Percentiles rank a stretch among this genome's conserved stretches.
Conservation (phyloP, 148 eudicot genomes). For the Amaranthus hypochondriacus region DNA sequence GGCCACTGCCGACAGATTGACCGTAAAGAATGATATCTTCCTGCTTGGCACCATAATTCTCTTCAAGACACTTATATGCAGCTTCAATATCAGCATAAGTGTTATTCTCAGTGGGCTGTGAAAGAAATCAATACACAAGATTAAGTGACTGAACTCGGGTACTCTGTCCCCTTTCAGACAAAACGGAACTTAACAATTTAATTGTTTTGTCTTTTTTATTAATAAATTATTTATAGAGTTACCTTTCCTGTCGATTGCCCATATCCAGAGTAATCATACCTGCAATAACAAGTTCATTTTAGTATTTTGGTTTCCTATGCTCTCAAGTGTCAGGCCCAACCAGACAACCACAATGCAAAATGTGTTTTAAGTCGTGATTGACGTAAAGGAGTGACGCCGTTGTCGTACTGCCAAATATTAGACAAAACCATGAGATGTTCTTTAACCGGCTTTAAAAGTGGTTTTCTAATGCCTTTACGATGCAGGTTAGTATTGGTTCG, state of each 20-base stretch:
- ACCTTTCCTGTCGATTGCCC: conserved; percentile 89
- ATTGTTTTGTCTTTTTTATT: not conserved
- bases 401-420: too few species aligned
- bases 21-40: conserved; percentile 86
- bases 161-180: not conserved
- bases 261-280: conserved; percentile 88
- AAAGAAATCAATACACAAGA: conserved; percentile 3
- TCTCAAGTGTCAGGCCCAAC: too few species aligned
- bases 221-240: conserved; percentile 9
- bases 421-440: too few species aligned
- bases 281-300: conserved; percentile 27
- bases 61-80: conserved; percentile 83
- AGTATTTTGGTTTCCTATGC: not conserved
- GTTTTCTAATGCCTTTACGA: too few species aligned
- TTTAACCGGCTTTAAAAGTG: too few species aligned
- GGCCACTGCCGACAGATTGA: conserved; percentile 95
- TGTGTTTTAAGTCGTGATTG: too few species aligned
- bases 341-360: too few species aligned
- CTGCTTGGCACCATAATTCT: conserved; percentile 74
- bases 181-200: conserved; percentile 3
- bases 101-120: conserved; percentile 82
- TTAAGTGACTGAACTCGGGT: not conserved
- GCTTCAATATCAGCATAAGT: conserved; percentile 94
- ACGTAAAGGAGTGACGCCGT: too few species aligned
- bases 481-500: too few species aligned